Evolutionary conservation across 1,139 yeast genomes (phyloP), one percentile per base, ranked within the genome.

Genomic region (Taphrina pruni): DNA sequence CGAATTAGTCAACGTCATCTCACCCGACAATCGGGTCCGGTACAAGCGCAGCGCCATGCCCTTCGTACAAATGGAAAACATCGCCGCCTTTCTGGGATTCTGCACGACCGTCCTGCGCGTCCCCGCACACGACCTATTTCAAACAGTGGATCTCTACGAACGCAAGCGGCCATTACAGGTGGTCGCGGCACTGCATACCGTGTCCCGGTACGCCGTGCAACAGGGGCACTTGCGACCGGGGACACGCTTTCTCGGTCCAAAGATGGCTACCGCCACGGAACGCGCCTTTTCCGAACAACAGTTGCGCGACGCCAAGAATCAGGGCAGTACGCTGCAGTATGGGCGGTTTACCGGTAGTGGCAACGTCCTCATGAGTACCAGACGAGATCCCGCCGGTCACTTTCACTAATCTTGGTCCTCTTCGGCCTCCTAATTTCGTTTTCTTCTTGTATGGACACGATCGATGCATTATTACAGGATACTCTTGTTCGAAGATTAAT

Each of bases 31-130:
- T 38, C 50, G 39, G 41, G 32, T 26, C 32, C 60, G 58, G 73
- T 87, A 78, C 77, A 89, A 88, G 76, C 81, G 81, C 62, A 86
- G 92, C n/a, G 81, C 81, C 65, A 87, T 90, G 88, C 94, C 97
- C 1, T 91, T 91, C 78, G 87, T 90, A 11, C 91, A 88, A 79
- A 90, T 90, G 96, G 97, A 91, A 76, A 90, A 90, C 75, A 90
- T 91, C 52, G 87, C 91, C 56, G 84, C 86, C 72, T 91, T 90
- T 75, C 79, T 91, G 46, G 78, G 81, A 14, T 71, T 57, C 17
- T 80, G 80, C 1, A 85, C 88, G 65, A 86, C 90, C 69, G 83
- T 86, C 2, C 80, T 88, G 58, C 94, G 95, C 0, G 87, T 91
- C 2, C 91, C 94, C 4, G 90, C 89, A 72, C 93, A 90, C 75